These are phyloP conservation scores for Cutaneotrichosporon sp. DNA, from an alignment of 1,284 basidiomycete genomes.

Conservation along the genomic window DNA sequence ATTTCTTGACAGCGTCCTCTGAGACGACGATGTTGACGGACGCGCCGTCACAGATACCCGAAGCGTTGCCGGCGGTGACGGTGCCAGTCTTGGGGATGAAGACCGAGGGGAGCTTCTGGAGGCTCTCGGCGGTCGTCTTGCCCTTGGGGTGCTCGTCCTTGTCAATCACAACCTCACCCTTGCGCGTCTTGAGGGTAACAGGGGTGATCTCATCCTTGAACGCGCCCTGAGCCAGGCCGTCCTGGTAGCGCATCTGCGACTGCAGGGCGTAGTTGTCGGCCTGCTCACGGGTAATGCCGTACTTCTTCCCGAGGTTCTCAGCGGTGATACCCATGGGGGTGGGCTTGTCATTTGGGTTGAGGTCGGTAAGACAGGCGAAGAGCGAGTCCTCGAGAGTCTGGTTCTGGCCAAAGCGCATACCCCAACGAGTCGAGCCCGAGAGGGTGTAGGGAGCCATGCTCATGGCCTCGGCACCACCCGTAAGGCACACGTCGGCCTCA, in stretches of 20 bases:
- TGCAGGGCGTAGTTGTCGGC: slow-evolving; percentile 56
- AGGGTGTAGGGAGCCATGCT: slow-evolving; percentile 52
- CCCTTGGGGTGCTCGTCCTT: slow-evolving; percentile 55
- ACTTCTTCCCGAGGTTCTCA: slow-evolving; percentile 55
- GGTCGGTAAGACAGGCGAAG: slow-evolving; percentile 53
- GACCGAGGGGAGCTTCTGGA: slow-evolving; percentile 52
- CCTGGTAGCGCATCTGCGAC: slow-evolving; percentile 55
- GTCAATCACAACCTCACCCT: slow-evolving; percentile 38
- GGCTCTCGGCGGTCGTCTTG: slow-evolving; percentile 49
- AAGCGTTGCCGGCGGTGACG: slow-evolving; percentile 55
- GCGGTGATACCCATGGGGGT: slow-evolving; percentile 56
- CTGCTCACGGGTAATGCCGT: slow-evolving; percentile 53
- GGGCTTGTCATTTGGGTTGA: slow-evolving; percentile 48
- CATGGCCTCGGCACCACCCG: slow-evolving; percentile 57
- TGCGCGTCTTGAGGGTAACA: slow-evolving; percentile 80
- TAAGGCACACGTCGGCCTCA: slow-evolving; percentile 53
- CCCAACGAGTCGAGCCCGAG: slow-evolving; percentile 48
- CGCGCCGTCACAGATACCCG: slow-evolving; percentile 56
- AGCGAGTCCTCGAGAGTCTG: slow-evolving; percentile 57
- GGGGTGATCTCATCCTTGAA: slow-evolving; percentile 74
- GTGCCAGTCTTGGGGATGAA: slow-evolving; percentile 54
- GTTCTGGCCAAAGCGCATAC: slow-evolving; percentile 49
- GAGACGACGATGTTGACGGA: slow-evolving; percentile 55
- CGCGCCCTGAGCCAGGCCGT: slow-evolving; percentile 52
- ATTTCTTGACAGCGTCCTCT: slow-evolving; percentile 50